Evolutionary conservation across 148 eudicot genomes (phyloP).

Genomic region (Polygonum maritimum): DNA sequence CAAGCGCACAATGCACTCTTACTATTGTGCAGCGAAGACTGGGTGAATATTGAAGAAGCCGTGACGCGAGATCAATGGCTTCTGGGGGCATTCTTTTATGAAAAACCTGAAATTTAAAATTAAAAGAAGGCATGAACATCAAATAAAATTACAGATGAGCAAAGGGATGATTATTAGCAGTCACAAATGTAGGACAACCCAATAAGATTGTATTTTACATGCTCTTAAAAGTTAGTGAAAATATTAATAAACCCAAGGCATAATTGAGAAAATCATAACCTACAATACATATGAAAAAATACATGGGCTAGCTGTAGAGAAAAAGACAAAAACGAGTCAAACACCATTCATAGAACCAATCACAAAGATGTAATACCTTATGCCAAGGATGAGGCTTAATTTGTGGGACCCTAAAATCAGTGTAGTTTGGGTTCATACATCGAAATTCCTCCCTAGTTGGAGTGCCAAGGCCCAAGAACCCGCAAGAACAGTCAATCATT

Average conservation of each 20-base stretch:
- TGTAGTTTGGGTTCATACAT: slow-evolving; percentile 93
- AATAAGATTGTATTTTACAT: no score
- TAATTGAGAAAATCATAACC: background rate
- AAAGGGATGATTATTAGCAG: background rate
- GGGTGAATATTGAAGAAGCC: slow-evolving; percentile 17
- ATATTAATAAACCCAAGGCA: background rate
- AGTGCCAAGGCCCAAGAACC: slow-evolving; percentile 99
- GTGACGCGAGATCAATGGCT: slow-evolving; percentile 17
- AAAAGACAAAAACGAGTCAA: background rate
- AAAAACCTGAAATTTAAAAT: slow-evolving; percentile 5
- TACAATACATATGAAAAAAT: background rate
- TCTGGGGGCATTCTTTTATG: slow-evolving; percentile 16
- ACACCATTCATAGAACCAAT: background rate
- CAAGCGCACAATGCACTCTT: slow-evolving; percentile 21
- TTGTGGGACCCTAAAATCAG: slow-evolving; percentile 94
- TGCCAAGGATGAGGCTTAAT: slow-evolving; percentile 97
- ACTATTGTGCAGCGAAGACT: slow-evolving; percentile 52
- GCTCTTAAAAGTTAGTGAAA: background rate
- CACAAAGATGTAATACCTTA: slow-evolving; percentile 41
- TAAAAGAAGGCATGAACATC: background rate
- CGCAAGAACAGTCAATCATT: slow-evolving; percentile 17
- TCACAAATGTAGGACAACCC: background rate
- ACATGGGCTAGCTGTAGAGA: background rate
- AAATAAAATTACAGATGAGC: background rate
- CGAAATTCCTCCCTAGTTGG: slow-evolving; percentile 98